These are phyloP conservation scores for Paramecium tetraurelia DNA, from an alignment of 73 alveolate species.

Conservation along the genomic window DNA sequence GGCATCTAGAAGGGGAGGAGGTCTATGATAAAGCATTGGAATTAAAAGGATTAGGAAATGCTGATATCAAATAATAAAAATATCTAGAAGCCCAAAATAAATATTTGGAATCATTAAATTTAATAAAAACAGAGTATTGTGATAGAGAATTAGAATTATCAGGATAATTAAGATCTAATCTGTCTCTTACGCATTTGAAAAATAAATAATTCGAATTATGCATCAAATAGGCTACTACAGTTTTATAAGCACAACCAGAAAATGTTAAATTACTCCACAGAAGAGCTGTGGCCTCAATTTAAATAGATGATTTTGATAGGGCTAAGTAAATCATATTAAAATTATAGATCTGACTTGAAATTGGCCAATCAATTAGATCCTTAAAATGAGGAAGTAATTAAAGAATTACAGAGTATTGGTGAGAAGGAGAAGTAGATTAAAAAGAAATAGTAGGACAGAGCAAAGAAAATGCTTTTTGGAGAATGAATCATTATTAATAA, in stretches of 20 bases:
- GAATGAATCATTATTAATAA: background rate
- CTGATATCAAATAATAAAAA: background rate
- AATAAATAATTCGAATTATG: conserved; percentile 9
- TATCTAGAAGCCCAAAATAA: conserved; percentile 22
- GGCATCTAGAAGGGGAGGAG: conserved; percentile 40
- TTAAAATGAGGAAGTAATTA: conserved; percentile 1
- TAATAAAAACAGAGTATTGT: background rate
- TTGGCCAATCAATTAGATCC: background rate
- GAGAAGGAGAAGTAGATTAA: background rate
- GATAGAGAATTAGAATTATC: conserved; percentile 11
- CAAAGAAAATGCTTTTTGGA: conserved; percentile 43
- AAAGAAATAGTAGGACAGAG: conserved; percentile 38
- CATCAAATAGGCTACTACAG: background rate
- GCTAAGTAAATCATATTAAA: background rate
- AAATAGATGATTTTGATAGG: background rate
- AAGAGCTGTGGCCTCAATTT: conserved; percentile 43
- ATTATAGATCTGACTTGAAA: background rate
- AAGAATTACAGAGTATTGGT: background rate
- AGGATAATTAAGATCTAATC: conserved; percentile 17
- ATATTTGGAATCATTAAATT: background rate
- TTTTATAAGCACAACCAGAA: background rate
- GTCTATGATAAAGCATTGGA: conserved; percentile 1
- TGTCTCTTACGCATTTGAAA: background rate
- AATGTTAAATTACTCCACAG: conserved; percentile 33
- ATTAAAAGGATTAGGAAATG: conserved; percentile 1